Conservation (phyloP, 768 basidiomycete species). For the Tylopilus balloui region DNA sequence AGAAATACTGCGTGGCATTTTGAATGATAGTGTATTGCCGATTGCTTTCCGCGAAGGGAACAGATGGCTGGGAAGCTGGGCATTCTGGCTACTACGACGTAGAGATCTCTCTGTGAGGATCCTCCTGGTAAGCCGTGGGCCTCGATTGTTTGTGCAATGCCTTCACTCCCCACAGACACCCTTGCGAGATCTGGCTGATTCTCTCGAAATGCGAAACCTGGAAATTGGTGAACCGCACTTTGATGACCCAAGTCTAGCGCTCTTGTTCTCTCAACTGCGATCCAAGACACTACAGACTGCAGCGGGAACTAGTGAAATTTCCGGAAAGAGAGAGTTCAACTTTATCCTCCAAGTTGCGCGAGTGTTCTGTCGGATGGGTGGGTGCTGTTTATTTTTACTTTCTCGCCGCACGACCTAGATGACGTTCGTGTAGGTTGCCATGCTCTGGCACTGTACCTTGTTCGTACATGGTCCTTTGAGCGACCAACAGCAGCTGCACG, state of each 20-base stretch:
- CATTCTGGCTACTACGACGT: slow-evolving; percentile 89
- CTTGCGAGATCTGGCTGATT: slow-evolving; percentile 63
- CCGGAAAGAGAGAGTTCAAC: slow-evolving; percentile 84
- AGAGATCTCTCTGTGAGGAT: slow-evolving; percentile 88
- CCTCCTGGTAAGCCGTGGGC: slow-evolving; percentile 59
- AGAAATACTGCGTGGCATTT: slow-evolving; percentile 63
- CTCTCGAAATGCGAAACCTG: slow-evolving; percentile 47
- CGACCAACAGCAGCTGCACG: slow-evolving; percentile 51
- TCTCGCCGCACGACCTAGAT: neutral
- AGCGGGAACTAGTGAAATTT: slow-evolving; percentile 88
- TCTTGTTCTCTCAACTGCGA: slow-evolving; percentile 86
- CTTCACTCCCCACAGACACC: slow-evolving; percentile 51
- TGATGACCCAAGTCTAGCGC: slow-evolving; percentile 89
- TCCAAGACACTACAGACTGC: slow-evolving; percentile 90
- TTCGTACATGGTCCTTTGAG: slow-evolving; percentile 89
- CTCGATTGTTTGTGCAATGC: neutral
- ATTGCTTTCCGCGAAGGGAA: slow-evolving; percentile 84
- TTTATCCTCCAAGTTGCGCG: slow-evolving; percentile 94
- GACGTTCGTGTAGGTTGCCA: slow-evolving; percentile 69
- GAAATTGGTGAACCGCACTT: slow-evolving; percentile 84
- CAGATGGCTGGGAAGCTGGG: slow-evolving; percentile 93
- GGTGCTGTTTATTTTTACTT: slow-evolving; percentile 21
- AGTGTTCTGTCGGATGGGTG: slow-evolving; percentile 94
- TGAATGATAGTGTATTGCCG: slow-evolving; percentile 75
- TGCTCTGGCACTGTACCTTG: slow-evolving; percentile 83